Conservation (phyloP, 257 asterid genomes). For the Rauvolfia tetraphylla region DNA sequence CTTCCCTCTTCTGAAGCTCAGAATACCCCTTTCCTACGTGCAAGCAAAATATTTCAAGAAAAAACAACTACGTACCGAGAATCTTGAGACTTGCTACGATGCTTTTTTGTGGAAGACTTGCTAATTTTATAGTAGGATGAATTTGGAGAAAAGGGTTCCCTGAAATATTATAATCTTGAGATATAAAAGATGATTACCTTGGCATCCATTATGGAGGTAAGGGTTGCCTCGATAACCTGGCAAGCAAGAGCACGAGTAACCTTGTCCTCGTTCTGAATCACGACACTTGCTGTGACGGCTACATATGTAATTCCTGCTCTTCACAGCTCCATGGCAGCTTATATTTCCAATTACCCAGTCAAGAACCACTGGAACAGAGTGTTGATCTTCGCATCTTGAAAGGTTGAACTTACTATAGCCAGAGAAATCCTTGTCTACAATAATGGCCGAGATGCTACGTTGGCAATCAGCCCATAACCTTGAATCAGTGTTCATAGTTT, state of each 20-base stretch:
- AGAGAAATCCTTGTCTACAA: constrained; percentile 12
- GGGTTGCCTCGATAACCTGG: constrained; percentile 38
- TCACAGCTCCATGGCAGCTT: constrained; percentile 17
- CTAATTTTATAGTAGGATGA: too few species aligned
- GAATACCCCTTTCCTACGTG: too few species aligned
- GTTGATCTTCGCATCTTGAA: neutral
- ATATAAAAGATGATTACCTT: constrained; percentile 15
- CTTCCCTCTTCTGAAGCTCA: too few species aligned
- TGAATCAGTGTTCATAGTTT: constrained; percentile 17
- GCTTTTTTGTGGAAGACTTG: too few species aligned
- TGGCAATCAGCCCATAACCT: constrained; percentile 17
- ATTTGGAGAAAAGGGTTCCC: too few species aligned
- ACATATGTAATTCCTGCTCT: constrained; percentile 11
- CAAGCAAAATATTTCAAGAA: too few species aligned
- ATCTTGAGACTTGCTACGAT: too few species aligned
- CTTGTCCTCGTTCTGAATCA: constrained; percentile 12
- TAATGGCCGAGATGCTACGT: constrained; percentile 15
- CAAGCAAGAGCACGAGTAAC: constrained; percentile 28
- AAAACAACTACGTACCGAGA: too few species aligned
- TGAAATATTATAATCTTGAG: too few species aligned
- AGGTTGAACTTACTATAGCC: neutral
- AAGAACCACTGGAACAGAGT: neutral
- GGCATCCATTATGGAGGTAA: constrained; percentile 34
- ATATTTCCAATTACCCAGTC: too few species aligned
- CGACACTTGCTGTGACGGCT: constrained; percentile 16